Conservation (phyloP, 1,284 basidiomycete species). For the Moesziomyces sp. region DNA sequence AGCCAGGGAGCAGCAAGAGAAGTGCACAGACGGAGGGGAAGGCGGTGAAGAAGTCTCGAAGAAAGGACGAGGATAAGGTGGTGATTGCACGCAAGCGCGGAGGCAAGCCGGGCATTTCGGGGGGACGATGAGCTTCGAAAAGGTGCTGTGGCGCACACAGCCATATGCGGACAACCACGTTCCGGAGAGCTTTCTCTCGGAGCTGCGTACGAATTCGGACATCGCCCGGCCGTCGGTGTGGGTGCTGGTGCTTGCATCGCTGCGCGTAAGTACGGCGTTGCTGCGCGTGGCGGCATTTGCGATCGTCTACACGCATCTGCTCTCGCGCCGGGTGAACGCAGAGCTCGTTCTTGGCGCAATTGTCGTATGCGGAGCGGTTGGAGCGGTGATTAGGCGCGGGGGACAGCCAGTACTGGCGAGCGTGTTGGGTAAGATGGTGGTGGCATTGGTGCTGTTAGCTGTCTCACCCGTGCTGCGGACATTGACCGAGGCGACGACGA, state of each 20-base stretch:
- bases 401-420: conserved; percentile 3
- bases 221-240: conserved; percentile 73
- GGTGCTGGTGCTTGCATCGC: conserved; percentile 75
- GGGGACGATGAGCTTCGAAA: conserved; percentile 74
- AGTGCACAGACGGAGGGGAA: conserved; percentile 8
- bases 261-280: conserved; percentile 54
- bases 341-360: conserved; percentile 13
- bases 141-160: conserved; percentile 84
- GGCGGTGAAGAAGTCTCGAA: conserved; percentile 1
- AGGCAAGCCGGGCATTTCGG: conserved; percentile 35
- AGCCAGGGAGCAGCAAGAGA: conserved; percentile 14
- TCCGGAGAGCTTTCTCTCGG: conserved; percentile 79
- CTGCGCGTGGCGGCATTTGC: conserved; percentile 45
- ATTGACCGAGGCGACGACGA: conserved; percentile 91
- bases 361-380: not conserved
- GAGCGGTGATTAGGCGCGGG: not conserved
- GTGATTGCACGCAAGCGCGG: conserved; percentile 39
- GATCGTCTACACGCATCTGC: conserved; percentile 52
- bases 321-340: conserved; percentile 16
- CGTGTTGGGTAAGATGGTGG: conserved; percentile 70
- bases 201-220: conserved; percentile 70
- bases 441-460: conserved; percentile 86
- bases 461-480: conserved; percentile 91
- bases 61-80: conserved; percentile 33
- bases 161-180: conserved; percentile 87